These are phyloP conservation scores for Acacia acuminata DNA, from an alignment of 306 rosid genomes.

Conservation along the genomic window DNA sequence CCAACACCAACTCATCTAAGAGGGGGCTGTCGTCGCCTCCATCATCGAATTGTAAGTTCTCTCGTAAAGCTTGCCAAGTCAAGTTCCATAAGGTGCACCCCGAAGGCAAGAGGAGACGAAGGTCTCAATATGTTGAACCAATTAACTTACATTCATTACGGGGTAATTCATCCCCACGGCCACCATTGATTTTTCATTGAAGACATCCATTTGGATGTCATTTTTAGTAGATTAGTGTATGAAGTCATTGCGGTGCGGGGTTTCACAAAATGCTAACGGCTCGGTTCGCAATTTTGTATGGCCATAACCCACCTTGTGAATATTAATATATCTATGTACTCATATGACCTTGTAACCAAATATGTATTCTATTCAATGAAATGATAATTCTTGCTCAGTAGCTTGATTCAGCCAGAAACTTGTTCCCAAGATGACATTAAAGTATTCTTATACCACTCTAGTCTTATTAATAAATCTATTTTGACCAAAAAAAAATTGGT, in stretches of 20 bases:
- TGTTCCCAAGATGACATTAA: background rate
- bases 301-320: constrained; percentile 3
- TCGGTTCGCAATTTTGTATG: constrained; percentile 24
- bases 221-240: background rate
- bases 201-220: constrained; percentile 45
- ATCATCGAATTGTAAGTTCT: constrained; percentile 52
- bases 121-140: constrained; percentile 56
- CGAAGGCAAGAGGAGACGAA: constrained; percentile 76
- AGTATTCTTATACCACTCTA: no score
- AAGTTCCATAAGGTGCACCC: constrained; percentile 56
- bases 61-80: constrained; percentile 57
- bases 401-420: background rate
- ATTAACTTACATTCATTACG: constrained; percentile 55
- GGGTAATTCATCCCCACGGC: constrained; percentile 29
- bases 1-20: constrained; percentile 33
- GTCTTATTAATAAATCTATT: no score
- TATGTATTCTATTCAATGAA: constrained; percentile 32
- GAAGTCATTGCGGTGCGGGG: constrained; percentile 26
- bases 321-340: constrained; percentile 35
- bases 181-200: constrained; percentile 5
- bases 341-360: constrained; percentile 37
- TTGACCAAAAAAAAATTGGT: no score
- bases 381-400: background rate
- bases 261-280: constrained; percentile 32
- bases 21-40: constrained; percentile 37